Percentiles rank a stretch among this genome's conserved stretches.
Conservation (phyloP, 192 early-diverging fungal species). For the Gigaspora rosea region DNA sequence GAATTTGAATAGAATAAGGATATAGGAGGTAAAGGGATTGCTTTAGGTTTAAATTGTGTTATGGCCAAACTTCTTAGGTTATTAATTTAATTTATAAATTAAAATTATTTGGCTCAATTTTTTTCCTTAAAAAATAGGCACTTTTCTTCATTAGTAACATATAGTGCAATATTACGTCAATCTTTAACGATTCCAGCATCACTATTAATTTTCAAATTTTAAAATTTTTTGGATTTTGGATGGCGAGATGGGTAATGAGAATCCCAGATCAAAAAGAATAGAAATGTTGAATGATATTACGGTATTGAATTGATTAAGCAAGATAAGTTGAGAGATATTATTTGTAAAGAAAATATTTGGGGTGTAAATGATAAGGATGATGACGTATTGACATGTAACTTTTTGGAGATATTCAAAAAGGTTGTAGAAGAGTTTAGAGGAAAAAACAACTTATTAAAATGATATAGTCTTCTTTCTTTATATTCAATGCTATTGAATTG, state of each 20-base stretch:
- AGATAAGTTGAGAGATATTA: slow-evolving; percentile 42
- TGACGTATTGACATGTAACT: not conserved
- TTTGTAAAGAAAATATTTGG: slow-evolving; percentile 15
- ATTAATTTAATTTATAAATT: not conserved
- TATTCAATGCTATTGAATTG: too few species aligned
- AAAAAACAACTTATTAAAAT: slow-evolving; percentile 23
- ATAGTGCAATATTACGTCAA: slow-evolving; percentile 90
- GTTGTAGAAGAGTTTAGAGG: not conserved
- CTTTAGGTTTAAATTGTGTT: slow-evolving; percentile 86
- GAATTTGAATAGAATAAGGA: not conserved
- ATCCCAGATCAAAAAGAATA: slow-evolving; percentile 41
- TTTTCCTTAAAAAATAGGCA: slow-evolving; percentile 40
- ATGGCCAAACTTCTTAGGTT: slow-evolving; percentile 68
- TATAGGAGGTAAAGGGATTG: not conserved
- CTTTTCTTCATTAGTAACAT: slow-evolving; percentile 69
- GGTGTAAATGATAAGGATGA: slow-evolving; percentile 7
- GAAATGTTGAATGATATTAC: slow-evolving; percentile 65
- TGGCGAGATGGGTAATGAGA: slow-evolving; percentile 78
- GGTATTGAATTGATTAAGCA: slow-evolving; percentile 48
- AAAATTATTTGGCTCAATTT: not conserved
- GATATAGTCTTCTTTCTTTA: not conserved
- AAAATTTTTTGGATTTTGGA: slow-evolving; percentile 82
- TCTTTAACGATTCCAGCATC: slow-evolving; percentile 85
- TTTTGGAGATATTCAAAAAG: slow-evolving; percentile 12
- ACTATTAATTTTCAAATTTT: slow-evolving; percentile 82